A percentile compares a stretch with the other conserved stretches of the same genome.
phyloP scores from a whole-genome alignment of 495 filamentous ascomycete species.

The Clavariopsis aquatica region DNA sequence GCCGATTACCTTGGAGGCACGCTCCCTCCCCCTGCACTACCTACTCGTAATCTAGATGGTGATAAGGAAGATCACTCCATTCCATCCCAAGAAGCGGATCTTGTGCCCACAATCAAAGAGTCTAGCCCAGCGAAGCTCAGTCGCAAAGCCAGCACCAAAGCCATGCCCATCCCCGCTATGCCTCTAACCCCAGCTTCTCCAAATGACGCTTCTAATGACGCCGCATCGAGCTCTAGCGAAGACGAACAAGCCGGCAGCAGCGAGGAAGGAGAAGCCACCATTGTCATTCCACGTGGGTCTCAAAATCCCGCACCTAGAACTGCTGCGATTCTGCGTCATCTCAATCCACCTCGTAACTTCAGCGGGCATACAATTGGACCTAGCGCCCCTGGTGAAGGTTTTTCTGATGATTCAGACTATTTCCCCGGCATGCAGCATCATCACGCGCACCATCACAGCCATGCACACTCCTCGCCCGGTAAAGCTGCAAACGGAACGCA shows the following conservation, averaged over 20 bases:
- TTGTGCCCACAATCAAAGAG: slow-evolving; percentile 26
- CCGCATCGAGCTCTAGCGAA: slow-evolving; percentile 13
- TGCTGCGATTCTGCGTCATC: slow-evolving; percentile 24
- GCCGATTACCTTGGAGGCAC: slow-evolving; percentile 23
- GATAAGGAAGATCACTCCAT: slow-evolving; percentile 41
- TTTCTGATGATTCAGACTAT: slow-evolving; percentile 43
- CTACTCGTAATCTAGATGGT: slow-evolving; percentile 12
- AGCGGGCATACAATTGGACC: slow-evolving; percentile 18
- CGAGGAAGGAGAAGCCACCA: slow-evolving; percentile 20
- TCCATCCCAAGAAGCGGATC: slow-evolving; percentile 32
- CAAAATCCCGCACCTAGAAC: slow-evolving; percentile 27
- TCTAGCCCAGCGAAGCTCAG: slow-evolving; percentile 25
- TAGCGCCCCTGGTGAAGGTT: slow-evolving; percentile 42
- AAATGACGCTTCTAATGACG: slow-evolving; percentile 33
- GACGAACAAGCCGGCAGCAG: slow-evolving; percentile 14
- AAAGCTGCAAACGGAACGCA: not conserved
- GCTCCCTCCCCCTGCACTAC: slow-evolving; percentile 14
- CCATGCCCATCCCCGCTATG: slow-evolving; percentile 7
- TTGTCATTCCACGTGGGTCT: slow-evolving; percentile 7
- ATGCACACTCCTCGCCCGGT: slow-evolving; percentile 9
- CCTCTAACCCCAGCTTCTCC: slow-evolving; percentile 29
- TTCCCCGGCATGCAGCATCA: slow-evolving; percentile 29
- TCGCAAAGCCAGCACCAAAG: slow-evolving; percentile 22
- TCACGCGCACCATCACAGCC: slow-evolving; percentile 13
- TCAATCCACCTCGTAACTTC: slow-evolving; percentile 28